phyloP scores from a whole-genome alignment of 768 basidiomycete genomes.

The Psilocybe azurescens region DNA sequence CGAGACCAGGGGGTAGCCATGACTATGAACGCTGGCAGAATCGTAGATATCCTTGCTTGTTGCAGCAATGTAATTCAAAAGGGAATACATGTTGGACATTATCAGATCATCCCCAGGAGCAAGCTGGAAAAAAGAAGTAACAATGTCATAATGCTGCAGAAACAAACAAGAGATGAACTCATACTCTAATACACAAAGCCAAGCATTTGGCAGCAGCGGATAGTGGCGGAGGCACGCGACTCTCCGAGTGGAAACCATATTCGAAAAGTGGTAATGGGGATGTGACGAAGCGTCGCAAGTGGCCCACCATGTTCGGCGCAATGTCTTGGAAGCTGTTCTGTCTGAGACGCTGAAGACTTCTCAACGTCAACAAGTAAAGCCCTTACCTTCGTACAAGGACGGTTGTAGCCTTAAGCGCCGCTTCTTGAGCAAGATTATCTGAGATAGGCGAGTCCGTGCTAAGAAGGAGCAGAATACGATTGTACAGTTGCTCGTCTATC shows the following conservation, averaged over 20 bases:
- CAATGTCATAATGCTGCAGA: slow-evolving; percentile 5
- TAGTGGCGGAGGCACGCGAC: slow-evolving; percentile 77
- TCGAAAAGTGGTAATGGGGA: slow-evolving; percentile 90
- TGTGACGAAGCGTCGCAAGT: slow-evolving; percentile 87
- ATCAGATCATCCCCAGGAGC: slow-evolving; percentile 87
- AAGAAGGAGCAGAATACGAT: slow-evolving; percentile 72
- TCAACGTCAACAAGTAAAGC: slow-evolving; percentile 16
- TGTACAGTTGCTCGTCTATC: slow-evolving; percentile 71
- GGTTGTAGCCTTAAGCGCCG: slow-evolving; percentile 85
- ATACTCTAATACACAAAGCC: slow-evolving; percentile 85
- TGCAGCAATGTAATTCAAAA: slow-evolving; percentile 89
- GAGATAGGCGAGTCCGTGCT: slow-evolving; percentile 83
- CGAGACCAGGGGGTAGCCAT: slow-evolving; percentile 43
- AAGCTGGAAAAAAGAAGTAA: slow-evolving; percentile 48
- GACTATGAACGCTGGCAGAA: slow-evolving; percentile 47
- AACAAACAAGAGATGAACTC: slow-evolving; percentile 19
- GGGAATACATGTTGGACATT: slow-evolving; percentile 96
- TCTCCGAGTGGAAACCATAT: slow-evolving; percentile 77
- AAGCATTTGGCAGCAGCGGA: slow-evolving; percentile 89
- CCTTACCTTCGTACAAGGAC: slow-evolving; percentile 81
- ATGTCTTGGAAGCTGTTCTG: slow-evolving; percentile 76
- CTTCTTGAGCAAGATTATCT: slow-evolving; percentile 87
- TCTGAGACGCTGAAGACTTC: not conserved
- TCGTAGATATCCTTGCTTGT: slow-evolving; percentile 80
- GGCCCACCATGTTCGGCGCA: slow-evolving; percentile 73